Percentiles rank a stretch among this genome's conserved stretches.
Conservation (phyloP, 129 eudicot species). For the Apium graveolens region DNA sequence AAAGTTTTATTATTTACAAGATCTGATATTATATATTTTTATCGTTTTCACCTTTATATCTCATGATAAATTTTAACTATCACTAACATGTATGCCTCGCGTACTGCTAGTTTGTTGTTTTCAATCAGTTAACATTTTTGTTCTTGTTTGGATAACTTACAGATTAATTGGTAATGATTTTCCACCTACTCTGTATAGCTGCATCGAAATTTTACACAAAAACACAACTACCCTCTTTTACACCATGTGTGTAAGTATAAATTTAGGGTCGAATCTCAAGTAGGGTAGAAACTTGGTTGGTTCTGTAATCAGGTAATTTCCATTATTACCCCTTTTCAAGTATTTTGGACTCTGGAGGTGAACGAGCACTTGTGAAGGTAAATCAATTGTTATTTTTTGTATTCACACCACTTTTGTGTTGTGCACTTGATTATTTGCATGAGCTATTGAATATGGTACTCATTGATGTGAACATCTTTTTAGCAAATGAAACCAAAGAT, state of each 20-base stretch:
- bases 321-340: too few relatives aligned
- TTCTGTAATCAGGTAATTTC: too few relatives aligned
- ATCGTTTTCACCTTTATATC: neutral
- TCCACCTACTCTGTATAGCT: too few relatives aligned
- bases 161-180: constrained; percentile 87
- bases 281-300: too few relatives aligned
- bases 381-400: constrained; percentile 2
- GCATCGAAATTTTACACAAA: too few relatives aligned
- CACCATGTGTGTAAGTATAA: too few relatives aligned
- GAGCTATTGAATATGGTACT: neutral
- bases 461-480: neutral
- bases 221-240: too few relatives aligned
- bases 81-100: neutral
- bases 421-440: neutral
- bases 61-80: neutral
- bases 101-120: neutral
- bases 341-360: constrained; percentile 62
- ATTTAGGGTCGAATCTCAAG: too few relatives aligned
- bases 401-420: neutral
- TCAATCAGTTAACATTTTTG: neutral
- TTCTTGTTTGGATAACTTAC: constrained; percentile 17
- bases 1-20: neutral
- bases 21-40: neutral
- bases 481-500: neutral
- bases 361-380: constrained; percentile 67